These are phyloP conservation scores for Chaetomium fimeti DNA, from an alignment of 495 filamentous ascomycete species.

Conservation along the genomic window DNA sequence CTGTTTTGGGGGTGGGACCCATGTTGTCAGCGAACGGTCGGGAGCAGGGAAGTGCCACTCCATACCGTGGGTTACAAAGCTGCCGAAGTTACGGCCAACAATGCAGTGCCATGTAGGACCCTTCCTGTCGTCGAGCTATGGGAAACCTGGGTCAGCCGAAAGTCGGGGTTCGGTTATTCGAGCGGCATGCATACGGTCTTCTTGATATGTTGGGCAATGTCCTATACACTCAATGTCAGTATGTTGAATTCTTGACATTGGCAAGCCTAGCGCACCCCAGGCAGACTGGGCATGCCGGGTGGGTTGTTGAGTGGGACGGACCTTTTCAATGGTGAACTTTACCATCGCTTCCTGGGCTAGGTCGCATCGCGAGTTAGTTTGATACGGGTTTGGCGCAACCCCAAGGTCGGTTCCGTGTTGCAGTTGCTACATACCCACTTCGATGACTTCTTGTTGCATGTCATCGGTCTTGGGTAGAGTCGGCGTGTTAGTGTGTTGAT, in stretches of 20 bases:
- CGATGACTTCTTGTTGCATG: conserved; percentile 91
- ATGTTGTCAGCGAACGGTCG: not conserved
- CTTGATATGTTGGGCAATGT: conserved; percentile 97
- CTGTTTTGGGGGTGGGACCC: conserved; percentile 44
- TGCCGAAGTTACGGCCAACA: conserved; percentile 96
- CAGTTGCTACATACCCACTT: conserved; percentile 70
- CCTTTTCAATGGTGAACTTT: conserved; percentile 92
- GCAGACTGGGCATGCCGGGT: not conserved
- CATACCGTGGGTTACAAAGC: conserved; percentile 96
- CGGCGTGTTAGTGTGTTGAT: conserved; percentile 29
- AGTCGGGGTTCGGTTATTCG: conserved; percentile 1
- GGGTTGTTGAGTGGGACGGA: conserved; percentile 34
- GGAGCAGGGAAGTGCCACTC: not conserved
- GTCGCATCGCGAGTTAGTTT: conserved; percentile 8
- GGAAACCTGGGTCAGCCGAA: conserved; percentile 24
- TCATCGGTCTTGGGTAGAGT: conserved; percentile 72
- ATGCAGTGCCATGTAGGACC: conserved; percentile 98
- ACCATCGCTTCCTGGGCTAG: conserved; percentile 90
- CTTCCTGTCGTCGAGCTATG: conserved; percentile 84
- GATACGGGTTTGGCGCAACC: conserved; percentile 3
- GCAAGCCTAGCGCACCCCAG: not conserved
- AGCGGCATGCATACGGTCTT: conserved; percentile 64
- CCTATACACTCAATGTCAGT: conserved; percentile 48
- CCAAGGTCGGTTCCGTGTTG: not conserved
- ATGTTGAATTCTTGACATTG: not conserved